These are phyloP conservation scores for Gymnopus androsaceus DNA, from an alignment of 1,284 basidiomycete genomes.

Conservation along the genomic window DNA sequence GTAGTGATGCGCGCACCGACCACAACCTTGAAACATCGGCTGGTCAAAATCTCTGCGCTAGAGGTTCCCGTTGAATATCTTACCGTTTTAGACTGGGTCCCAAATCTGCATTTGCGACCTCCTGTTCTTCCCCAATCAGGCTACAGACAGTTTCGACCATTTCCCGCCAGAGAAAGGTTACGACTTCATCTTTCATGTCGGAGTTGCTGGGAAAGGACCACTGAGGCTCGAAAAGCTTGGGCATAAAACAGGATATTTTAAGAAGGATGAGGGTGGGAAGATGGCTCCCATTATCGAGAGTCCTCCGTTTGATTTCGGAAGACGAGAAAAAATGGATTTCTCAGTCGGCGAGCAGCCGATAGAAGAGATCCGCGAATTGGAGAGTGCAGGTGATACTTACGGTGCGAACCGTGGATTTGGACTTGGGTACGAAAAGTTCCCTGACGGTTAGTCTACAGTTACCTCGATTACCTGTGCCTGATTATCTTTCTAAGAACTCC, in stretches of 20 bases:
- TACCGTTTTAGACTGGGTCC: conserved; percentile 55
- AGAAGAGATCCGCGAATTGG: conserved; percentile 27
- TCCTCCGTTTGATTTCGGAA: conserved; percentile 3
- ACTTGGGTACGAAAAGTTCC: conserved; percentile 40
- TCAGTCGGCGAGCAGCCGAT: conserved; percentile 10
- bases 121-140: conserved; percentile 52
- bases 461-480: not conserved
- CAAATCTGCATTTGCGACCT: conserved; percentile 62
- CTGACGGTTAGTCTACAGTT: conserved; percentile 26
- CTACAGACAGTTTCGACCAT: conserved; percentile 30
- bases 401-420: conserved; percentile 38
- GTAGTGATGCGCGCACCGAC: conserved; percentile 6
- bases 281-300: conserved; percentile 16
- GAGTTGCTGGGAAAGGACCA: conserved; percentile 65
- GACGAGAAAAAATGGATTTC: conserved; percentile 4
- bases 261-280: conserved; percentile 65
- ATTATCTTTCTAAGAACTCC: conserved; percentile 33
- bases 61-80: conserved; percentile 65
- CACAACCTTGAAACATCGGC: conserved; percentile 23
- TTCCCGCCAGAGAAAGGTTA: conserved; percentile 61
- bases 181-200: conserved; percentile 74
- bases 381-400: conserved; percentile 21
- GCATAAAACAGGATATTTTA: conserved; percentile 70
- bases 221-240: conserved; percentile 66
- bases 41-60: conserved; percentile 63